Percentiles rank a stretch among this genome's conserved stretches.
These are phyloP conservation scores for Leptographium radiaticola DNA, from an alignment of 2,329 filamentous ascomycete genomes.

Conservation along the genomic window DNA sequence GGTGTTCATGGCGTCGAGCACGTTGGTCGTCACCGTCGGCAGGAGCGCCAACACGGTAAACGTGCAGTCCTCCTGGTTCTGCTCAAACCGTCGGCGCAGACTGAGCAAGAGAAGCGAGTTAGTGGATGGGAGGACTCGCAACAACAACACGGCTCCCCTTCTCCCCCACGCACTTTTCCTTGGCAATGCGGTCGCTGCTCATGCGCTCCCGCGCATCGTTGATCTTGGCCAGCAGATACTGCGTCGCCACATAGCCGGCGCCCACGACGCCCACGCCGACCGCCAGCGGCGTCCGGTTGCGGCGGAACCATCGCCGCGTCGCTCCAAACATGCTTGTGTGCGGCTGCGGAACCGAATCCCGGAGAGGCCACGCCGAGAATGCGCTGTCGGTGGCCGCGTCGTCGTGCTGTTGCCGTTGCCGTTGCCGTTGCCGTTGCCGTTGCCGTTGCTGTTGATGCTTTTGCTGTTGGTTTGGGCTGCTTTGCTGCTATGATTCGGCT, in stretches of 20 bases:
- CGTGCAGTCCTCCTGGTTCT: constrained; percentile 98
- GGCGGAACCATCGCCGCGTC: constrained; percentile 80
- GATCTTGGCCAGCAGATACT: constrained; percentile 86
- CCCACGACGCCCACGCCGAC: constrained; percentile 79
- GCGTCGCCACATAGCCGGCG: constrained; percentile 79
- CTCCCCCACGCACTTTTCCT: constrained; percentile 64
- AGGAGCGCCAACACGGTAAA: constrained; percentile 94
- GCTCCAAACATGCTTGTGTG: constrained; percentile 43
- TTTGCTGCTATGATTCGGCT: neutral
- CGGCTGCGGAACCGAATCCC: neutral
- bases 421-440: too few species aligned
- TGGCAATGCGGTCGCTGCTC: constrained; percentile 88
- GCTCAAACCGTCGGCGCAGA: constrained; percentile 88
- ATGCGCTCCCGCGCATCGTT: constrained; percentile 90
- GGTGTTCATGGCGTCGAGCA: constrained; percentile 77
- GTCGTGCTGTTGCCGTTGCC: too few species aligned
- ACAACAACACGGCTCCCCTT: too few species aligned
- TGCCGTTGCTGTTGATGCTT: too few species aligned
- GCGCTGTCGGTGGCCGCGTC: too few species aligned
- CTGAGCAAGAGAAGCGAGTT: constrained; percentile 29
- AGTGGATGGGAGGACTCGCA: neutral
- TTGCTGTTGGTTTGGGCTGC: neutral
- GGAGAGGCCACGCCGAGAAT: neutral
- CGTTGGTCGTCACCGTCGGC: constrained; percentile 80
- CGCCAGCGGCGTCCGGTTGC: constrained; percentile 81